These are phyloP conservation scores for Globisporangium polare DNA, from an alignment of 352 stramenopile genomes.

Conservation along the genomic window DNA sequence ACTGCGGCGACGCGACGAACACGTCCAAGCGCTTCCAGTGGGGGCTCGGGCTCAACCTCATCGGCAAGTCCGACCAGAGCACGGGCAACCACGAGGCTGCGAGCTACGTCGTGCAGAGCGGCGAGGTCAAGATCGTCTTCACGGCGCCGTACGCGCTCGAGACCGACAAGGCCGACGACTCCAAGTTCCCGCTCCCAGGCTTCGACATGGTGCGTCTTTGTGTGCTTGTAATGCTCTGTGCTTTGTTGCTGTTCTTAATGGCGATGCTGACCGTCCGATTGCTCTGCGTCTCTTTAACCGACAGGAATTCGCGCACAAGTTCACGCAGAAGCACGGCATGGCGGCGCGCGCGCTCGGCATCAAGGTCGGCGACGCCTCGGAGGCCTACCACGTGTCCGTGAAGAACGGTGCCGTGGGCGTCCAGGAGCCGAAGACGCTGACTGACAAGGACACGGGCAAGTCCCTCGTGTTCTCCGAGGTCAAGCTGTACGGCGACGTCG, in stretches of 20 bases:
- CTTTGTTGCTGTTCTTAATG: background rate
- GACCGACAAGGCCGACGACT: conserved; percentile 50
- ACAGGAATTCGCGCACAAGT: conserved; percentile 61
- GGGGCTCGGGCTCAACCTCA: conserved; percentile 79
- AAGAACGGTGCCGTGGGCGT: conserved; percentile 66
- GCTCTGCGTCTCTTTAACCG: background rate
- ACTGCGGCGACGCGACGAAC: conserved; percentile 77
- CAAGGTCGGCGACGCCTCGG: conserved; percentile 65
- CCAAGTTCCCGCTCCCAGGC: conserved; percentile 48
- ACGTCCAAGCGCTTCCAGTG: conserved; percentile 72
- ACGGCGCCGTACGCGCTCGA: conserved; percentile 83
- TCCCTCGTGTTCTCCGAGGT: conserved; percentile 69
- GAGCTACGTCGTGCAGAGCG: conserved; percentile 83
- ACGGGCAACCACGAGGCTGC: conserved; percentile 85
- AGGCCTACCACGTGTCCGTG: conserved; percentile 77
- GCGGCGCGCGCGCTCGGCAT: conserved; percentile 80
- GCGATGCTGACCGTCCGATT: conserved; percentile 1
- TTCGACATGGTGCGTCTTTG: conserved; percentile 39
- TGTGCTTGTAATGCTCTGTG: background rate
- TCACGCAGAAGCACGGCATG: conserved; percentile 80
- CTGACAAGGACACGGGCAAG: conserved; percentile 57
- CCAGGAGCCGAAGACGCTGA: conserved; percentile 49
- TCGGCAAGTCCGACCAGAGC: conserved; percentile 84
- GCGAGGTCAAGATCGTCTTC: conserved; percentile 83
- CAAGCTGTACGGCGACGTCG: conserved; percentile 85